Evolutionary conservation across 2,329 filamentous ascomycete genomes (phyloP), one percentile per base, ranked within the genome.

Genomic region (Claviceps capensis): DNA sequence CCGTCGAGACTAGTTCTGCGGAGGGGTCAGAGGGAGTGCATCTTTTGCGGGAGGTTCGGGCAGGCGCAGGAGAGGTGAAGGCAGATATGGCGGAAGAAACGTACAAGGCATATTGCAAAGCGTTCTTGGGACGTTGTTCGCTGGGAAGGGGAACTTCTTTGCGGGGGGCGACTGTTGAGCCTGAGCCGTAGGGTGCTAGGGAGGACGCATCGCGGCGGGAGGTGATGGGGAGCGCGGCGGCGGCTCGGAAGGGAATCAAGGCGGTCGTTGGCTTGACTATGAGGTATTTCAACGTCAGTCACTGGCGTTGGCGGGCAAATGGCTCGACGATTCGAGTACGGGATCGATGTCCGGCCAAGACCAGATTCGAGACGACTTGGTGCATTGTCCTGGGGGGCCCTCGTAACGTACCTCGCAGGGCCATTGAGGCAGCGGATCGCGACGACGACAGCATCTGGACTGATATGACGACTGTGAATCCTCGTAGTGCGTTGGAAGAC

Each of bases 101-200:
- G 60, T 85, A 91, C 86, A 94, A 76, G 58, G 86, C 87, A 69
- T 89, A 91, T 82, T 94, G 86, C 62, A 91, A 74, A 54, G 81
- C 80, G 61, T 86, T 82, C 75, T 91, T 88, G 69, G 84, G 87
- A 58, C 76, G 76, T 69, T 88, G 83, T 72, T 94, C 82, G 68
- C 85, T 90, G 57, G 85, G 74, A 54, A 93, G 75, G 57, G 81
- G 82, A 53, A 93, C 86, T 71, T 91, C 85, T 65, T 78, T 79
- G 61, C 82, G 79, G 61, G 72, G 64, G 71, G 76, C 66, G 64
- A 82, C 60, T 70, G 77, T 66, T 65, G 63, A 65, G 43, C 79
- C 71, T 54, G 75, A 73, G 54, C 72, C 73, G 63, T 79, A 72
- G 60, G 77, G 72, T 55, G 76, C 69, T 52, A 78, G 62, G 56